Evolutionary conservation across 225 moss, liverwort and hornwort species (phyloP).

Genomic region (Asterella californica): DNA sequence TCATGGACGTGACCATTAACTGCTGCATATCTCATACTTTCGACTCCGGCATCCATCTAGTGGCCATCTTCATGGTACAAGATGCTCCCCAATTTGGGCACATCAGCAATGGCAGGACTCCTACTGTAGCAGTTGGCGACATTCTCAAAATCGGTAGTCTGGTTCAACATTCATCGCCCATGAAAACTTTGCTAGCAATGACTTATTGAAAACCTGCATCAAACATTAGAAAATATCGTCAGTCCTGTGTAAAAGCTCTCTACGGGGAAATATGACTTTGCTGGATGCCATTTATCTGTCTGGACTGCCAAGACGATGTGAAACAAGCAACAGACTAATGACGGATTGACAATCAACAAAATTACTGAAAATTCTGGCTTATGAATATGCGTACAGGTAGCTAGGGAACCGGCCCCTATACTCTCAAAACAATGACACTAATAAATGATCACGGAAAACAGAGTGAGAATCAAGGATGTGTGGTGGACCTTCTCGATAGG

Average conservation of each 20-base stretch:
- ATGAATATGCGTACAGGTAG: no score
- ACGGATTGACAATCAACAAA: not conserved
- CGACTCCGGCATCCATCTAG: constrained; percentile 26
- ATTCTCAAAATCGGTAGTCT: constrained; percentile 74
- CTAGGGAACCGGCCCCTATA: not conserved
- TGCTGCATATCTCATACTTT: constrained; percentile 13
- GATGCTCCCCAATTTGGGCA: constrained; percentile 31
- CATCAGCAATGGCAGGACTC: constrained; percentile 15
- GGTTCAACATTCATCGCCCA: constrained; percentile 99
- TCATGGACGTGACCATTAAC: not conserved
- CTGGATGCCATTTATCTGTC: no score
- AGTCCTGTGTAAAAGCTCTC: no score
- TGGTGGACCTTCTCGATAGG: constrained; percentile 77
- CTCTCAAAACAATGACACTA: not conserved
- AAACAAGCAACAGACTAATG: no score
- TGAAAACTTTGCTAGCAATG: constrained; percentile 86
- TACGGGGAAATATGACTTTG: no score
- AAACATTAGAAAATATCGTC: no score
- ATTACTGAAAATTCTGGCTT: not conserved
- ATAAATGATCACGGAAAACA: not conserved
- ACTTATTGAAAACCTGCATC: constrained; percentile 85
- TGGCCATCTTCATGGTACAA: constrained; percentile 33
- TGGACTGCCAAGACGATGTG: no score
- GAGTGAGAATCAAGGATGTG: not conserved
- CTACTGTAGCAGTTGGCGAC: not conserved